These are phyloP conservation scores for Cryptosporidium viatorum DNA, from an alignment of 169 alveolate species.

Conservation along the genomic window DNA sequence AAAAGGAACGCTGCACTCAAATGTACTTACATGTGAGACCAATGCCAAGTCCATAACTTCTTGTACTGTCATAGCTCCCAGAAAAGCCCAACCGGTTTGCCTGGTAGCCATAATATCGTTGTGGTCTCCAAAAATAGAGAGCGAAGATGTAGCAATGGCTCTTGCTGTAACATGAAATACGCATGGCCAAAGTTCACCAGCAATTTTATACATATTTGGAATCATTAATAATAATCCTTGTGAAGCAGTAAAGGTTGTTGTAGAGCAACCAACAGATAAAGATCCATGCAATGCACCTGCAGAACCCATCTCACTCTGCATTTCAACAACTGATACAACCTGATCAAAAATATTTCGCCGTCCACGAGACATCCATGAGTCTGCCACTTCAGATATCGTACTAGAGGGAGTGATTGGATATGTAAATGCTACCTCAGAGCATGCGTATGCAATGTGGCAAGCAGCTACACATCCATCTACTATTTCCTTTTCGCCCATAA, in stretches of 20 bases:
- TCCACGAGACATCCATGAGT: slow-evolving; percentile 79
- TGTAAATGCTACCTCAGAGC: slow-evolving; percentile 80
- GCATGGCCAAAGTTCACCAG: slow-evolving; percentile 82
- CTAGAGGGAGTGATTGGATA: slow-evolving; percentile 83
- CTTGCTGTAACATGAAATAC: slow-evolving; percentile 82
- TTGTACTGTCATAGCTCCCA: slow-evolving; percentile 81
- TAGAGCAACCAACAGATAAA: slow-evolving; percentile 77
- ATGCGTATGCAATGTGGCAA: slow-evolving; percentile 79
- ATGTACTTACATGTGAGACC: slow-evolving; percentile 80
- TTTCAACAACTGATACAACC: slow-evolving; percentile 78
- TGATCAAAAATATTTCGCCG: slow-evolving; percentile 78
- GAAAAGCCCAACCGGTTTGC: slow-evolving; percentile 79
- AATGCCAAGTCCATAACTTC: slow-evolving; percentile 79
- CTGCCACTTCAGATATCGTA: slow-evolving; percentile 80
- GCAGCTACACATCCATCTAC: slow-evolving; percentile 79
- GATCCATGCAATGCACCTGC: slow-evolving; percentile 83
- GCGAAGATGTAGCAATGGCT: slow-evolving; percentile 80
- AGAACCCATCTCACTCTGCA: slow-evolving; percentile 83
- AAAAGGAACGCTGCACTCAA: slow-evolving; percentile 80
- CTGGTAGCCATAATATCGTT: slow-evolving; percentile 82
- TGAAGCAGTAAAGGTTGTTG: slow-evolving; percentile 80
- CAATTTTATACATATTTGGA: slow-evolving; percentile 81
- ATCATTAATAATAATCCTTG: slow-evolving; percentile 81
- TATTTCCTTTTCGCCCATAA: slow-evolving; percentile 45
- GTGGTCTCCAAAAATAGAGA: slow-evolving; percentile 82